Percentiles rank a stretch among this genome's conserved stretches.
These are phyloP conservation scores for Populus davidiana DNA, from an alignment of 345 rosid species.

Conservation along the genomic window DNA sequence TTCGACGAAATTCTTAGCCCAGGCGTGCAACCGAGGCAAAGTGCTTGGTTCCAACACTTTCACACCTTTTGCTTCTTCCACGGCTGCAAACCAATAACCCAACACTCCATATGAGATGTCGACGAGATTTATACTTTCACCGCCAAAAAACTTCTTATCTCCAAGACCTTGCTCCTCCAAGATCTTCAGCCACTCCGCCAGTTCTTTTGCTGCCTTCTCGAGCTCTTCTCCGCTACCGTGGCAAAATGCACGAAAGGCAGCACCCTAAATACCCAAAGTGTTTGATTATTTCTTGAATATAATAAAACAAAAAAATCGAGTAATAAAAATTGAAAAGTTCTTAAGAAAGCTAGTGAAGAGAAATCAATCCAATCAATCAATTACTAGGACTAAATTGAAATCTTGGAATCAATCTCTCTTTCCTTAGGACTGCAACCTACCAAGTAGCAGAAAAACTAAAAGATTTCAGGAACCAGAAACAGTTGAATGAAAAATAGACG, in stretches of 20 bases:
- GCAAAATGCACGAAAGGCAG: background rate
- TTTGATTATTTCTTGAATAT: background rate
- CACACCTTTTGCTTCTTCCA: background rate
- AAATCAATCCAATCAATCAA: too few relatives aligned
- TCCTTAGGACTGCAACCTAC: too few relatives aligned
- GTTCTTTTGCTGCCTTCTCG: conserved; percentile 5
- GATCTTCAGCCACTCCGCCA: background rate
- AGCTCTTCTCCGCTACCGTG: background rate
- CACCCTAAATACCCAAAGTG: background rate
- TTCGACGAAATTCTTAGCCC: conserved; percentile 11
- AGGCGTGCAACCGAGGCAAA: conserved; percentile 8
- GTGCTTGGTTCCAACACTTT: conserved; percentile 1
- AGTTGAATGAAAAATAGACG: background rate
- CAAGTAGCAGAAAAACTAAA: background rate
- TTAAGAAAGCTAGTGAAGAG: background rate
- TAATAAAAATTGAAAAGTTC: background rate
- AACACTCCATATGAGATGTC: background rate
- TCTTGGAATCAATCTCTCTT: too few relatives aligned
- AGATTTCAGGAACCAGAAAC: background rate
- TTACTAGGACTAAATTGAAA: too few relatives aligned
- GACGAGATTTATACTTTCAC: conserved; percentile 1
- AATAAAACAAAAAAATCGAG: background rate
- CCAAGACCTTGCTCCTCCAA: conserved; percentile 14
- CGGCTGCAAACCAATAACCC: background rate
- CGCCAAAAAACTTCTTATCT: conserved; percentile 15